Evolutionary conservation across 176 grass and related monocot species (phyloP).

Genomic region (sorghum (Sorghum bicolor)): Sorghum_bicolor_NCBIv3 NC_012871.2:72686501-72687000

Average conservation of each 20-base stretch:
- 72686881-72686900: conserved; percentile 22
- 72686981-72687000: not conserved
- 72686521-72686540: not conserved
- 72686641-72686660: conserved; percentile 2
- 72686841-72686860: not conserved
- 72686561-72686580: not conserved
- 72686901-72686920: conserved; percentile 42
- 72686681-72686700: conserved; percentile 5
- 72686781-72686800: not conserved
- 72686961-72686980: conserved; percentile 2
- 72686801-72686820: not conserved
- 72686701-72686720: not conserved
- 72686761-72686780: not conserved
- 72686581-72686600: not conserved
- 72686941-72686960: conserved; percentile 23
- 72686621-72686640: not conserved
- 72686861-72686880: not conserved
- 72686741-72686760: conserved; percentile 11
- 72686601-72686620: not conserved
- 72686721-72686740: not conserved
- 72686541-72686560: not conserved
- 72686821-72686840: not conserved
- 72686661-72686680: not conserved
- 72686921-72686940: not conserved
- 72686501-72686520: not conserved